Evolutionary conservation across 2,329 filamentous ascomycete genomes (phyloP).

Genomic region (Thelonectria blattea): DNA sequence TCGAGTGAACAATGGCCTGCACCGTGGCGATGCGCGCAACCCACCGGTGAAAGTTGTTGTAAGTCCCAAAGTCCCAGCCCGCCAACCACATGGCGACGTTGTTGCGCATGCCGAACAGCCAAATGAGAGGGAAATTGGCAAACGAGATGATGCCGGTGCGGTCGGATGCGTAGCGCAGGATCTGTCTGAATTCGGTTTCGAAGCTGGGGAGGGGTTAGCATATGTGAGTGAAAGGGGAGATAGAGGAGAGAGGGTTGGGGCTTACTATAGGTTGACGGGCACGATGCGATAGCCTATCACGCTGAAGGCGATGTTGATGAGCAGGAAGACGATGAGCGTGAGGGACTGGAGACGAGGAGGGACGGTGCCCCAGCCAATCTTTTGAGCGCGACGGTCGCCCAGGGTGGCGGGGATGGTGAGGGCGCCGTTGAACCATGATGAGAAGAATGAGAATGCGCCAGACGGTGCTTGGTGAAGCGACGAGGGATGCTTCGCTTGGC

Average conservation of each 20-base stretch:
- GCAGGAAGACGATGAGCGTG: slow-evolving; percentile 46
- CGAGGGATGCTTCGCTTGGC: slow-evolving; percentile 3
- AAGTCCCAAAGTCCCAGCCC: slow-evolving; percentile 71
- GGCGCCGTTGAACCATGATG: slow-evolving; percentile 42
- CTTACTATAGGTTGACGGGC: slow-evolving; percentile 49
- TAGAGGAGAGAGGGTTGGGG: not conserved
- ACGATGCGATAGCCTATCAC: slow-evolving; percentile 47
- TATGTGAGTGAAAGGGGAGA: no score
- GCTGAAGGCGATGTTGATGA: slow-evolving; percentile 47
- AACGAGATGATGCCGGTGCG: slow-evolving; percentile 69
- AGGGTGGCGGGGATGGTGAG: slow-evolving; percentile 51
- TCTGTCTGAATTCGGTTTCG: slow-evolving; percentile 41
- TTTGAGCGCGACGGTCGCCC: slow-evolving; percentile 50
- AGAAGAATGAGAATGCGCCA: not conserved
- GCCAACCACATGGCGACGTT: slow-evolving; percentile 71
- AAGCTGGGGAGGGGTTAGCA: slow-evolving; percentile 41
- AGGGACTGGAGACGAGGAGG: slow-evolving; percentile 52
- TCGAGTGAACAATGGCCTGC: slow-evolving; percentile 67
- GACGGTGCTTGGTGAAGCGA: not conserved
- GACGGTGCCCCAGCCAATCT: slow-evolving; percentile 52
- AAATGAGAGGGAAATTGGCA: slow-evolving; percentile 67
- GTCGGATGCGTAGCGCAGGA: slow-evolving; percentile 64
- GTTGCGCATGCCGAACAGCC: slow-evolving; percentile 72
- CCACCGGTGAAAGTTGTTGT: slow-evolving; percentile 72
- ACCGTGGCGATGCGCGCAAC: slow-evolving; percentile 66